phyloP scores from a whole-genome alignment of 164 flowering plant species.

The Saururus chinensis region DNA sequence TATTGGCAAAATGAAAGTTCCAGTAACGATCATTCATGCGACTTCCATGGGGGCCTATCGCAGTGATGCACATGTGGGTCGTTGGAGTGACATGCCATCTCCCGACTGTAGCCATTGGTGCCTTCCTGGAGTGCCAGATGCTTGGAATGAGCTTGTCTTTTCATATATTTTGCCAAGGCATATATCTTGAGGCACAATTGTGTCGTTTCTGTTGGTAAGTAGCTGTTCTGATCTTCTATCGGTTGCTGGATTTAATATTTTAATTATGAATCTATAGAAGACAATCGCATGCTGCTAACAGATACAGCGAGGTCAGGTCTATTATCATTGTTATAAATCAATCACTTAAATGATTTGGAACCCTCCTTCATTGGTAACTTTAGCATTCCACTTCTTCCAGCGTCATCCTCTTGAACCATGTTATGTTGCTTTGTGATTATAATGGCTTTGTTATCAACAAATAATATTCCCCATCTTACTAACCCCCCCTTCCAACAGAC shows the following conservation, averaged over 20 bases:
- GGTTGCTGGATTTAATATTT: not conserved
- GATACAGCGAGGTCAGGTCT: not conserved
- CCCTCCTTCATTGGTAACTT: too few species aligned
- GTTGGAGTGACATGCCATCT: not conserved
- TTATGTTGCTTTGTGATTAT: too few species aligned
- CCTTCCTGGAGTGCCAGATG: slow-evolving; percentile 88
- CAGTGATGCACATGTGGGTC: slow-evolving; percentile 35
- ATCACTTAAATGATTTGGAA: too few species aligned
- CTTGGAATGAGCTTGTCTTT: slow-evolving; percentile 73
- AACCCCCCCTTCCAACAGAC: too few species aligned
- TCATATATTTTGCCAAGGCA: slow-evolving; percentile 9
- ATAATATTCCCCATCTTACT: too few species aligned
- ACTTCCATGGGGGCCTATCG: slow-evolving; percentile 65
- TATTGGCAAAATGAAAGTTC: slow-evolving; percentile 37
- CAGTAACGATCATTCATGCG: slow-evolving; percentile 49
- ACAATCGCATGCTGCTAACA: not conserved
- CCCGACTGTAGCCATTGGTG: slow-evolving; percentile 97
- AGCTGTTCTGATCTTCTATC: not conserved
- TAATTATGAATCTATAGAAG: not conserved
- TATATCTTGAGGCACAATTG: not conserved
- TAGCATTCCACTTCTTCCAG: too few species aligned
- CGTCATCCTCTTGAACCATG: too few species aligned
- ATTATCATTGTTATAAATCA: too few species aligned
- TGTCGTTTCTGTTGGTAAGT: not conserved
- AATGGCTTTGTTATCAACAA: too few species aligned